Conservation (phyloP, 176 grass and related monocot genomes). For the Oryza longistaminata region DNA sequence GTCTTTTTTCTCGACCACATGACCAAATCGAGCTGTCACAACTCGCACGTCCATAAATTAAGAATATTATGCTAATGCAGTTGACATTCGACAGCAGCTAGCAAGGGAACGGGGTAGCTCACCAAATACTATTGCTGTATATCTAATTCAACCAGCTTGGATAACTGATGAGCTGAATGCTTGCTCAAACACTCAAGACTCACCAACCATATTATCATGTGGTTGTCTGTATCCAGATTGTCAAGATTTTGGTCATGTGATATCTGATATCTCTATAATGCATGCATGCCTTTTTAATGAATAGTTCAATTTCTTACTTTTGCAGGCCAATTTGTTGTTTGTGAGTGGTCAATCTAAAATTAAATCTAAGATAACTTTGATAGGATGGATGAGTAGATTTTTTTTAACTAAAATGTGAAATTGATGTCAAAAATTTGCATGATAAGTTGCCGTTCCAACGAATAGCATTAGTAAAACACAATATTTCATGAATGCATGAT, state of each 20-base stretch:
- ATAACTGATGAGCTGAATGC: neutral
- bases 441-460: neutral
- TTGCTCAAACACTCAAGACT: neutral
- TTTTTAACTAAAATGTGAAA: neutral
- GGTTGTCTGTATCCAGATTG: neutral
- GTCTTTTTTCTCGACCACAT: neutral
- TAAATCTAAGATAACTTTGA: neutral
- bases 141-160: neutral
- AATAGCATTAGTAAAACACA: neutral
- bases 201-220: neutral
- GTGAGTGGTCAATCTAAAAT: neutral
- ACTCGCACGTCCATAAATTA: neutral
- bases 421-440: neutral
- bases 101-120: neutral
- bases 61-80: neutral
- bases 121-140: neutral
- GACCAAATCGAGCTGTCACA: constrained; percentile 2
- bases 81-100: constrained; percentile 30
- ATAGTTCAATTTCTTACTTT: neutral
- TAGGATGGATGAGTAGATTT: neutral
- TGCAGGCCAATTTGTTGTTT: neutral
- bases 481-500: neutral
- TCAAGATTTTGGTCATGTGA: neutral
- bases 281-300: neutral
- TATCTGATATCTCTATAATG: neutral